Evolutionary conservation across 148 eudicot species (phyloP), one percentile per base, ranked within the genome.

Genomic region (Amaranthus palmeri): DNA sequence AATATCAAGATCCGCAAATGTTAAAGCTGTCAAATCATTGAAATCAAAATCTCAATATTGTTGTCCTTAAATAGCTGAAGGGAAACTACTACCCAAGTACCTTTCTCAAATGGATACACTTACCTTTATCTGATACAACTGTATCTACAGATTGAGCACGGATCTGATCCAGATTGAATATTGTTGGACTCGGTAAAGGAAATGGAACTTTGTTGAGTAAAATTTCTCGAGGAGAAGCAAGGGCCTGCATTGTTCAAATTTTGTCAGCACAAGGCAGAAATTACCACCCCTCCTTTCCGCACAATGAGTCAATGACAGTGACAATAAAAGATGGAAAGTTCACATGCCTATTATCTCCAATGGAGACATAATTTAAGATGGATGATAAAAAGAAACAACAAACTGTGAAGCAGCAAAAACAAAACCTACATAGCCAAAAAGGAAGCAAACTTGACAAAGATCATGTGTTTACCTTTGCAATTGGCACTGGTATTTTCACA

Each of bases 111-210:
- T 54, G 48, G 54, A 58, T 48, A 41, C 14, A 82, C 90, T 74
- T 66, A 93, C 98, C 98, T 77, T 88, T 81, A 48, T 85, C 80
- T 68, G 98, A 93, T 52, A 93, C 92, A 65, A 91, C 71, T 15
- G 88, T 88, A 69, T 93, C 95, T 71, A 77, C 75, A 66, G 91
- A 78, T 69, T 81, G 80, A 74, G 92, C 88, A 70, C 78, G 81
- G 67, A 93, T 89, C 80, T 54, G 72, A 73, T 93, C 98, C 51
- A 93, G 86, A 83, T 93, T 91, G 83, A 93, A 87, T 62, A 91
- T 83, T 51, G 78, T 47, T 6, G 98, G 98, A 54, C 70, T 78
- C 6, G 95, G 96, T 88, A 93, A 61, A 1, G 98, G 98, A 74
- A 87, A 85, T 9, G 97, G 98, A 73, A 93, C 81, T 72, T 86